Evolutionary conservation across 352 stramenopile species (phyloP), one percentile per base, ranked within the genome.

Genomic region (Hyaloperonospora brassicae): DNA sequence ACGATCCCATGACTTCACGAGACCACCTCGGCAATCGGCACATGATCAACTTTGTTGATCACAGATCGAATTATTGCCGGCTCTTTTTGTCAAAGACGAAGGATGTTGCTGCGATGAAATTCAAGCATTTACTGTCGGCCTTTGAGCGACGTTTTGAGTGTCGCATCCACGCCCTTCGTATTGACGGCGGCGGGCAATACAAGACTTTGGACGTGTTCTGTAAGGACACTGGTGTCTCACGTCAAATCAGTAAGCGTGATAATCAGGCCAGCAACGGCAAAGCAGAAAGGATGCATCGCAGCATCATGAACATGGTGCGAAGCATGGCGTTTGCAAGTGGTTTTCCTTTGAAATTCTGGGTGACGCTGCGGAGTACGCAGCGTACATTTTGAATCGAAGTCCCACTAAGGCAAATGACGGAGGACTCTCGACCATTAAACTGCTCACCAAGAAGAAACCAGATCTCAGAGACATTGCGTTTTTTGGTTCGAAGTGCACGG

Each of bases 301-400:
- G 4, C 10, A 42, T 42, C 14, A 21, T 42, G 36, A 63, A 70
- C 9, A 61, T 71, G 12, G 66, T 31, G 3, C 27, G 27, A 31
- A 31, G 27, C 7, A 31, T 31, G 27, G 27, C 7, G 27, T 31
- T 31, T 31, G 3, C 27, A 31, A 31, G 3, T 31, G 7, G 27
- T 8, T 7, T 31, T 8, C 7, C 27, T 3, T 7, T 31, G 27
- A 31, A 31, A 7, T 31, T 31, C 27, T 31, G 27, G 27, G 27
- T 31, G 27, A 31, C 27, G 7, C 27, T 31, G 27, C 27, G 3
- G 7, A 8, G 27, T 31, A 31, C 7, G 27, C 27, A 31, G 27
- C 27, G 3, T 31, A 31, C 7, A 31, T 31, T 3, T 7, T 31
- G 3, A 31, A 31, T 7, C 27, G 27, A 31, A 31, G 27, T 8